phyloP scores from a whole-genome alignment of 2,329 filamentous ascomycete genomes.

The Claviceps fusiformis region DNA sequence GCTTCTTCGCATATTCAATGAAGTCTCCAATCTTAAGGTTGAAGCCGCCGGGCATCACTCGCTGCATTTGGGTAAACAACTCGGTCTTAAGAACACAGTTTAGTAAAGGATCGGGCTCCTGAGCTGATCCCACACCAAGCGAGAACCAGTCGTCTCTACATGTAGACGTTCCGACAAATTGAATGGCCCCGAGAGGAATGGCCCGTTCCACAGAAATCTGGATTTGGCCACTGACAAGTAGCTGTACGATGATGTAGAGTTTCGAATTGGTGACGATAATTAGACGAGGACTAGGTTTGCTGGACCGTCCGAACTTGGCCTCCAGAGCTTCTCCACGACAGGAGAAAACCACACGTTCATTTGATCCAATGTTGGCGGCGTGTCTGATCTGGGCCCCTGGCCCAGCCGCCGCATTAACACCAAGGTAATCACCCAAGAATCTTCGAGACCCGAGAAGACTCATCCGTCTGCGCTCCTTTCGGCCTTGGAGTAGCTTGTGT shows the following conservation, averaged over 20 bases:
- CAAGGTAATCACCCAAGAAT: slow-evolving; percentile 91
- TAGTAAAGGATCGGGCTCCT: slow-evolving; percentile 85
- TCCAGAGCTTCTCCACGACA: slow-evolving; percentile 82
- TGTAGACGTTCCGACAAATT: slow-evolving; percentile 69
- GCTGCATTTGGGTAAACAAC: slow-evolving; percentile 83
- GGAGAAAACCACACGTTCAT: slow-evolving; percentile 74
- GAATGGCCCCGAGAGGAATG: slow-evolving; percentile 75
- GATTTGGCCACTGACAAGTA: slow-evolving; percentile 66
- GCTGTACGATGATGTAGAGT: slow-evolving; percentile 80
- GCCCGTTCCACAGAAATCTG: slow-evolving; percentile 71
- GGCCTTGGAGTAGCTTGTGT: slow-evolving; percentile 64
- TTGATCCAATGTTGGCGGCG: slow-evolving; percentile 54
- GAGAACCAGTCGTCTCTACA: slow-evolving; percentile 95
- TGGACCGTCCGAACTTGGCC: slow-evolving; percentile 90
- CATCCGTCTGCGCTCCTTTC: slow-evolving; percentile 84
- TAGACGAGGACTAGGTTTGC: slow-evolving; percentile 78
- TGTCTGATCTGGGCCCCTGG: slow-evolving; percentile 70
- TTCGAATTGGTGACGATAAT: slow-evolving; percentile 74
- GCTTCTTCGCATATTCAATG: slow-evolving; percentile 97
- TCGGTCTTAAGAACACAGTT: slow-evolving; percentile 95
- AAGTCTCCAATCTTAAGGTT: slow-evolving; percentile 70
- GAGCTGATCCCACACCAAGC: slow-evolving; percentile 73
- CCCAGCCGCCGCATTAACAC: slow-evolving; percentile 66
- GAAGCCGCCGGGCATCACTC: slow-evolving; percentile 64
- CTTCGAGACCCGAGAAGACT: slow-evolving; percentile 82